These are phyloP conservation scores for Mucor plumbeus DNA, from an alignment of 371 early-diverging fungal species.

Conservation along the genomic window DNA sequence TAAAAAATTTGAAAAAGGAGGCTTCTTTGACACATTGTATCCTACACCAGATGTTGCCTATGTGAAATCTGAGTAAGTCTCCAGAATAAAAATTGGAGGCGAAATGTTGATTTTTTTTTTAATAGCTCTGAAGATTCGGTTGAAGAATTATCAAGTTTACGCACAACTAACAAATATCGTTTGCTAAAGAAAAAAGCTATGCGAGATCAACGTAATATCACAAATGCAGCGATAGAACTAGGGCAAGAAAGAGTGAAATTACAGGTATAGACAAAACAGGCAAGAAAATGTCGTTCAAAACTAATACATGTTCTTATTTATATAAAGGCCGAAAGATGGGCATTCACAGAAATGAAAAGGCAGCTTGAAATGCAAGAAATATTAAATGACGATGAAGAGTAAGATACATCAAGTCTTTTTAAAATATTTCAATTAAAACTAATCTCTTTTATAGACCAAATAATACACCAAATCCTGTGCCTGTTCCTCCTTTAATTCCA, in stretches of 20 bases:
- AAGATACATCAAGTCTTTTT: background rate
- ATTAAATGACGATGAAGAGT: slow-evolving; percentile 16
- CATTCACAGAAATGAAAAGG: slow-evolving; percentile 43
- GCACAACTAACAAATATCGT: background rate
- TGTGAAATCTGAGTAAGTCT: slow-evolving; percentile 39
- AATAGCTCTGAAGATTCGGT: slow-evolving; percentile 39
- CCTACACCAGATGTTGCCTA: slow-evolving; percentile 17
- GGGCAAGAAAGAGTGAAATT: slow-evolving; percentile 40
- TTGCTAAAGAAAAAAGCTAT: slow-evolving; percentile 24
- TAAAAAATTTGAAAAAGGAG: slow-evolving; percentile 42
- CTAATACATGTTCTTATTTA: background rate
- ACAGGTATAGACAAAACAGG: slow-evolving; percentile 21
- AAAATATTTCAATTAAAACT: background rate
- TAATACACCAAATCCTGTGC: background rate
- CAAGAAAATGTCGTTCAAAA: too few species aligned
- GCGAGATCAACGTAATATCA: slow-evolving; percentile 34
- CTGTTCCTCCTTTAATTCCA: background rate
- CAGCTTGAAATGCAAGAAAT: slow-evolving; percentile 32
- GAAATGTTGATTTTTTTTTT: background rate
- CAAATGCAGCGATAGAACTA: slow-evolving; percentile 44
- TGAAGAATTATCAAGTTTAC: slow-evolving; percentile 24
- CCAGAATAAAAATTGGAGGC: background rate
- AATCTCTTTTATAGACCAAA: background rate
- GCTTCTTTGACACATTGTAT: slow-evolving; percentile 47
- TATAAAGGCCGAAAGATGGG: slow-evolving; percentile 44